Base-by-base conservation (phyloP, 2,329 filamentous ascomycete species). In the Claviceps humidiphila region DNA sequence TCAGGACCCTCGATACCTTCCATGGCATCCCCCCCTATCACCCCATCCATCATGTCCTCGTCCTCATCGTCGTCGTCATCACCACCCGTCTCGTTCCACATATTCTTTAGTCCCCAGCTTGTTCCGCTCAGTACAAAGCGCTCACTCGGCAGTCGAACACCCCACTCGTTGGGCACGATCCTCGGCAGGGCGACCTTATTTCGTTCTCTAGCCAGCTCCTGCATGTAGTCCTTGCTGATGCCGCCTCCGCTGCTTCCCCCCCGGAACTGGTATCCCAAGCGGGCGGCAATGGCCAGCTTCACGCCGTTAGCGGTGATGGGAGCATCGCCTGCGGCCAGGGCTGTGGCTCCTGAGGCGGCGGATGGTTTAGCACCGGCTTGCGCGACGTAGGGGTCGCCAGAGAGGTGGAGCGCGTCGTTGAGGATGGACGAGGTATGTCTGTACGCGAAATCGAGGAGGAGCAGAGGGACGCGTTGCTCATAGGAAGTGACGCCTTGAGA, bases 361-460 rank as follows among this genome's bases (percentile, higher is more conserved):
- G 73, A 74, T 2, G 77, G 74, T 57, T 74, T 73, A 5, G 72
- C 63, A 52, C 77, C 77, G 2, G 77, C 78, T 52, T 80, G 75
- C 6, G 74, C 69, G 20, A 78, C 73, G 69, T 87, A 85, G 7
- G 84, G 84, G 65, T 88, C 84, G 6, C 79, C 76, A 5, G 77
- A 75, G 26, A 87, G 77, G 61, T 86, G 82, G 16, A 87, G 69
- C 6, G 81, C 83, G 69, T 89, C 85, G 58, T 73, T 80, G 20
- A 90, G 79, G 39, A 90, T 75, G 53, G 79, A 77, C 1, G 81
- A 81, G 9, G 84, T 87, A 74, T 89, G 87, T 40, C 87, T 82
- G 75, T 93, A 93, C 48, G 87, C 85, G 64, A 91, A 91, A 71
- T 93, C 87, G 65, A 93, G 82, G 48, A 93, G 81, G 54, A 90